These are phyloP conservation scores for Globisporangium solare DNA, from an alignment of 352 stramenopile species.

Conservation along the genomic window DNA sequence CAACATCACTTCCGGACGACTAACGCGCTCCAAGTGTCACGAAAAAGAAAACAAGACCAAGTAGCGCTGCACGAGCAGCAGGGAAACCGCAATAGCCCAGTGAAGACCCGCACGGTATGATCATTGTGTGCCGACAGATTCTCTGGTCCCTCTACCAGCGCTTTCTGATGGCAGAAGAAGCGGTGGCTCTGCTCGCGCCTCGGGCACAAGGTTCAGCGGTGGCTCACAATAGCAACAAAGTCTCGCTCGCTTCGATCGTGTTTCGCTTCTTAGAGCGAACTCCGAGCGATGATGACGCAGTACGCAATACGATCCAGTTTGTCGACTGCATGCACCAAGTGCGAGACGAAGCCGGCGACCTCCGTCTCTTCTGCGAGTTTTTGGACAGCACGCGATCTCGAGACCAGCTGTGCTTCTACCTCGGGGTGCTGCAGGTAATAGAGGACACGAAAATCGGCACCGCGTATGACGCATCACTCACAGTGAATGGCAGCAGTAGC, in stretches of 20 bases:
- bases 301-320: slow-evolving; percentile 31
- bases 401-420: slow-evolving; percentile 47
- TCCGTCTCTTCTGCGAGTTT: slow-evolving; percentile 60
- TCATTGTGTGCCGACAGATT: slow-evolving; percentile 27
- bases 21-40: background rate
- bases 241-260: slow-evolving; percentile 28
- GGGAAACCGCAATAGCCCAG: slow-evolving; percentile 1
- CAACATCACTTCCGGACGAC: background rate
- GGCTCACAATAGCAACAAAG: background rate
- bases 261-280: slow-evolving; percentile 55
- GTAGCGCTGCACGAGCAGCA: background rate
- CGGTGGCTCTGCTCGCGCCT: slow-evolving; percentile 15
- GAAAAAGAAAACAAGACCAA: slow-evolving; percentile 10
- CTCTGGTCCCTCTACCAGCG: slow-evolving; percentile 55
- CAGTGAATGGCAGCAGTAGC: background rate
- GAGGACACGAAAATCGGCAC: slow-evolving; percentile 41
- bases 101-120: slow-evolving; percentile 3
- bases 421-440: slow-evolving; percentile 52
- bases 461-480: slow-evolving; percentile 29
- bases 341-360: slow-evolving; percentile 20
- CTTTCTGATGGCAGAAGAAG: slow-evolving; percentile 51
- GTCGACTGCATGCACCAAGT: slow-evolving; percentile 29
- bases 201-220: slow-evolving; percentile 3
- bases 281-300: slow-evolving; percentile 23
- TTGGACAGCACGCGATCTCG: slow-evolving; percentile 27